Evolutionary conservation across 2,329 filamentous ascomycete species (phyloP).

Genomic region (Botryotinia convoluta): DNA sequence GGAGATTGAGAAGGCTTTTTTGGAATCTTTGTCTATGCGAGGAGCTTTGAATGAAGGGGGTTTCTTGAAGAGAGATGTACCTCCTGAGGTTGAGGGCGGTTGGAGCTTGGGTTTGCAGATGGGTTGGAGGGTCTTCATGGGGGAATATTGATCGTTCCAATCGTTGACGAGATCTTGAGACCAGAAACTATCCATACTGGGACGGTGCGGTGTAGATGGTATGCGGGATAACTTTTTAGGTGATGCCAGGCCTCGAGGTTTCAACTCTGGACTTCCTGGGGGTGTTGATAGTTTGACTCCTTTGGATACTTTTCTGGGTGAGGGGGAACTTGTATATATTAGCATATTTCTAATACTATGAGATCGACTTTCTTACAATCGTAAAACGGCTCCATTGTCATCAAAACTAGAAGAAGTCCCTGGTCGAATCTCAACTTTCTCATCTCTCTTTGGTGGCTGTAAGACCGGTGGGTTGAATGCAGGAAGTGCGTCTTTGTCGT

Average conservation of each 20-base stretch:
- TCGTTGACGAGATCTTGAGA: constrained; percentile 56
- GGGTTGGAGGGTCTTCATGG: constrained; percentile 46
- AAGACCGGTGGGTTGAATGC: constrained; percentile 17
- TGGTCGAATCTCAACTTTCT: constrained; percentile 14
- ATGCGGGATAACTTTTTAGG: constrained; percentile 43
- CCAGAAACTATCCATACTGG: constrained; percentile 59
- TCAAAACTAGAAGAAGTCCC: constrained; percentile 17
- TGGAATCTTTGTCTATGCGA: constrained; percentile 43
- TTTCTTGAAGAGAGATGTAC: constrained; percentile 8
- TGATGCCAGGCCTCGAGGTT: constrained; percentile 29
- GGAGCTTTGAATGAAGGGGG: constrained; percentile 39
- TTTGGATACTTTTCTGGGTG: constrained; percentile 28
- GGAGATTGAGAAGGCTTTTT: constrained; percentile 58
- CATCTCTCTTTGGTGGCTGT: constrained; percentile 15
- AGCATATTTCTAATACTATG: not conserved
- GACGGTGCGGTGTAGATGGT: constrained; percentile 53
- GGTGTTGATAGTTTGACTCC: constrained; percentile 32
- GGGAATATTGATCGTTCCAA: constrained; percentile 63
- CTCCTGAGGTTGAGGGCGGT: not conserved
- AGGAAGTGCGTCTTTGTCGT: constrained; percentile 18
- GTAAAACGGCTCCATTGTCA: constrained; percentile 14
- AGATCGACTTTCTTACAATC: constrained; percentile 4
- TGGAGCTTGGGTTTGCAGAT: constrained; percentile 32
- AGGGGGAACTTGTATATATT: constrained; percentile 29
- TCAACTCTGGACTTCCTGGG: constrained; percentile 31